Percentiles rank a stretch among this genome's conserved stretches.
phyloP scores from a whole-genome alignment of 257 asterid genomes.

The Solanum raphanifolium region DNA sequence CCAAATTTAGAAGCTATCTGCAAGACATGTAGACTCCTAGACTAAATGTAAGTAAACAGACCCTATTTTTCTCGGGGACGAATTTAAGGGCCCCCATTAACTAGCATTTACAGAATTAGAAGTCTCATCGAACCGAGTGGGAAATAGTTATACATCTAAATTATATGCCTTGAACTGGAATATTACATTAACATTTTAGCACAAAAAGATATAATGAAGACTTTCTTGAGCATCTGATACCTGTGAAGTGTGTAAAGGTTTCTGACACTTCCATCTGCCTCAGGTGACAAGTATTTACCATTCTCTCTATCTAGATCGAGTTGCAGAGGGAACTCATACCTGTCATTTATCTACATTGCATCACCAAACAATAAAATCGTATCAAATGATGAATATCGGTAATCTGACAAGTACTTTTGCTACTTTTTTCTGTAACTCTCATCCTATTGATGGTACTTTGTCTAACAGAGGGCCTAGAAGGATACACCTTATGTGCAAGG shows the following conservation, averaged over 20 bases:
- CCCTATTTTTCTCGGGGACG: neutral
- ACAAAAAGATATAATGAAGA: neutral
- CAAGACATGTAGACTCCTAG: neutral
- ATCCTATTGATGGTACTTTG: neutral
- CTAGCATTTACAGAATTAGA: neutral
- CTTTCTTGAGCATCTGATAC: slow-evolving; percentile 14
- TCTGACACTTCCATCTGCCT: slow-evolving; percentile 83
- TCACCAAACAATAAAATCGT: neutral
- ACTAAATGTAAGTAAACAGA: neutral
- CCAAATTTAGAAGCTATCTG: neutral
- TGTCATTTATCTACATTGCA: slow-evolving; percentile 79
- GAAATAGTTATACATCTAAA: neutral
- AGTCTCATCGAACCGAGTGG: neutral
- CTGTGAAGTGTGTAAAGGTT: slow-evolving; percentile 91
- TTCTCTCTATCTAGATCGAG: slow-evolving; percentile 89
- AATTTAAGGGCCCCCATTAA: neutral
- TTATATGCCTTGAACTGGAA: neutral
- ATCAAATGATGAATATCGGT: neutral
- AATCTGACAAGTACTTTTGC: neutral
- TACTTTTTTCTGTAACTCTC: neutral
- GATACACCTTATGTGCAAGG: neutral
- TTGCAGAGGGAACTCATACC: slow-evolving; percentile 90
- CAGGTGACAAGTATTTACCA: slow-evolving; percentile 93
- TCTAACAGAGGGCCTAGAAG: neutral
- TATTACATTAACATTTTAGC: neutral